phyloP scores from a whole-genome alignment of 2,329 filamentous ascomycete species.

The Periconia digitata region DNA sequence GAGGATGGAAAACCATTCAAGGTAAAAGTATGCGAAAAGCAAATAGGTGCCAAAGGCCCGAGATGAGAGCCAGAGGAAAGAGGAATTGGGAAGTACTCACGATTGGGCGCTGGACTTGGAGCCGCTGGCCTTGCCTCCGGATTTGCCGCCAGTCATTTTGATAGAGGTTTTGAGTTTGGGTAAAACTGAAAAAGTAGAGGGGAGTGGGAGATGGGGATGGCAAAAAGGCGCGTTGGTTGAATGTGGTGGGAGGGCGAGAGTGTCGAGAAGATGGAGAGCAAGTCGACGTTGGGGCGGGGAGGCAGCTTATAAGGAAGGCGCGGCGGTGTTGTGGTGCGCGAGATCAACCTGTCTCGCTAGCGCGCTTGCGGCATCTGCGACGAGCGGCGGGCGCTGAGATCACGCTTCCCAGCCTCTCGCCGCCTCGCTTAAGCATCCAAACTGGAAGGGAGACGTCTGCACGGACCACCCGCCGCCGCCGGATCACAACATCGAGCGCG shows the following conservation, averaged over 20 bases:
- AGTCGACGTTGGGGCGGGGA: slow-evolving; percentile 41
- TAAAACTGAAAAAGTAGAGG: slow-evolving; percentile 28
- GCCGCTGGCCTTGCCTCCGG: slow-evolving; percentile 98
- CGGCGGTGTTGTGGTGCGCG: slow-evolving; percentile 44
- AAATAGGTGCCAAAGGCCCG: slow-evolving; percentile 3
- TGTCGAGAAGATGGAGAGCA: slow-evolving; percentile 43
- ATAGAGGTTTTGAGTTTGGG: slow-evolving; percentile 47
- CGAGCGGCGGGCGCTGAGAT: slow-evolving; percentile 22
- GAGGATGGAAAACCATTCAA: slow-evolving; percentile 20
- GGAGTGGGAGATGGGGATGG: slow-evolving; percentile 15
- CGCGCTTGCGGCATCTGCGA: slow-evolving; percentile 21
- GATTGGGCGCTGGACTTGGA: slow-evolving; percentile 96
- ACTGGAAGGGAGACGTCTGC: slow-evolving; percentile 20
- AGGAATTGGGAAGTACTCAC: slow-evolving; percentile 62
- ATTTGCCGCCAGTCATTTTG: slow-evolving; percentile 99
- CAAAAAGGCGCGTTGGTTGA: slow-evolving; percentile 21
- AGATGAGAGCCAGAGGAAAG: slow-evolving; percentile 15
- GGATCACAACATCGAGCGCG: slow-evolving; percentile 45
- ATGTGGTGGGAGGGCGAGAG: slow-evolving; percentile 30
- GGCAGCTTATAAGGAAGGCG: slow-evolving; percentile 44
- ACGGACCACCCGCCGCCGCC: slow-evolving; percentile 34
- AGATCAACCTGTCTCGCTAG: slow-evolving; percentile 42
- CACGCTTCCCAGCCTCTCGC: slow-evolving; percentile 15
- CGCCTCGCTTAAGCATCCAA: slow-evolving; percentile 25
- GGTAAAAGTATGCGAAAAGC: slow-evolving; percentile 3